Evolutionary conservation across 345 rosid genomes (phyloP).

Genomic region (Toxicodendron radicans): DNA sequence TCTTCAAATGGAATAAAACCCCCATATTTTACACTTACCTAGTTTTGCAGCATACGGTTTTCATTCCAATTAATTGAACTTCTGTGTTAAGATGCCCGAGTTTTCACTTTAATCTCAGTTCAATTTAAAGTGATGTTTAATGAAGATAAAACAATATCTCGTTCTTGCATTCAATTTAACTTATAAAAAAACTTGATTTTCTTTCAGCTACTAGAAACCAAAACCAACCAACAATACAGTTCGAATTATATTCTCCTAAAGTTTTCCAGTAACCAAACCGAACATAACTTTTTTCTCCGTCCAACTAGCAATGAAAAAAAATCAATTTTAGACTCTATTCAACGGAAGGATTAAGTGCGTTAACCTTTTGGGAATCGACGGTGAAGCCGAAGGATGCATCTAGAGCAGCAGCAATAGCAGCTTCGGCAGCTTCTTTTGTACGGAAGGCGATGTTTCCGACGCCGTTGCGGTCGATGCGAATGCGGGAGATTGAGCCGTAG

Average conservation of each 20-base stretch:
- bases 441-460: slow-evolving; percentile 64
- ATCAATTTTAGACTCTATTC: background rate
- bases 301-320: background rate
- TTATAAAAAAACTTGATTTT: background rate
- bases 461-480: slow-evolving; percentile 69
- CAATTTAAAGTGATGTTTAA: background rate
- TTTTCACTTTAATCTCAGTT: background rate
- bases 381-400: slow-evolving; percentile 73
- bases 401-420: slow-evolving; percentile 72
- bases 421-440: slow-evolving; percentile 69
- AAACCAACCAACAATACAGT: background rate
- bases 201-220: background rate
- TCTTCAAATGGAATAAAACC: background rate
- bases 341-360: background rate
- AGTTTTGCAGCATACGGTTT: background rate
- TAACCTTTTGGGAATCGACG: slow-evolving; percentile 54
- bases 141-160: background rate
- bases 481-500: slow-evolving; percentile 84
- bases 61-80: background rate
- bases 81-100: background rate
- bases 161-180: background rate
- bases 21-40: background rate
- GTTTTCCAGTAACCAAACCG: slow-evolving; percentile 9
- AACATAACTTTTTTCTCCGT: too few relatives aligned
- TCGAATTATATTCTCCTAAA: background rate